phyloP scores from a whole-genome alignment of 805 yeast species.

The Barnettozyma pratensis region DNA sequence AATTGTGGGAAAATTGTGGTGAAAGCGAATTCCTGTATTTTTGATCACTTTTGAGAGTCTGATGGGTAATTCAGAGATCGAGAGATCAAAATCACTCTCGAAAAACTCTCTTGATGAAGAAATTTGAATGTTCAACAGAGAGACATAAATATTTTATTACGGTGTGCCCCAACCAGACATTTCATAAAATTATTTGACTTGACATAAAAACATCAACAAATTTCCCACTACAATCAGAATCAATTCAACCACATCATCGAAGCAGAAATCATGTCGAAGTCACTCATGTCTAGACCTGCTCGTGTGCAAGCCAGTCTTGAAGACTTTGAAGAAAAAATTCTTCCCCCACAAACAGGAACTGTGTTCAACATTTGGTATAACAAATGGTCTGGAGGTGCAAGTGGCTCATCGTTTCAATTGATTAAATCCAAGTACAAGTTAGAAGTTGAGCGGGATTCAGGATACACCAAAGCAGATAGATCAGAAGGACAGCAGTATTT shows the following conservation, averaged over 20 bases:
- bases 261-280: not conserved
- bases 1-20: too few species aligned
- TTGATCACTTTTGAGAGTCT: too few species aligned
- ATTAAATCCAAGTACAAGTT: conserved; percentile 56
- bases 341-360: conserved; percentile 77
- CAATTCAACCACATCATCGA: not conserved
- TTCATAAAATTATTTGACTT: too few species aligned
- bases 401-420: conserved; percentile 27
- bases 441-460: conserved; percentile 58
- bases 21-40: too few species aligned
- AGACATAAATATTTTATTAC: too few species aligned
- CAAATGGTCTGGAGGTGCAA: conserved; percentile 70
- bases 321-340: conserved; percentile 44
- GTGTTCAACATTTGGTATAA: conserved; percentile 84
- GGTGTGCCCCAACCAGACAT: too few species aligned
- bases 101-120: too few species aligned
- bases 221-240: too few species aligned
- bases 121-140: too few species aligned
- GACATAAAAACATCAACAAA: too few species aligned
- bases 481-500: conserved; percentile 38
- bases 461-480: conserved; percentile 66
- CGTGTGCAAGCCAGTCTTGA: conserved; percentile 68
- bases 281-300: conserved; percentile 43
- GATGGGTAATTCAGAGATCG: too few species aligned
- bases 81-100: too few species aligned